Percentiles rank a stretch among this genome's conserved stretches.
phyloP scores from a whole-genome alignment of 73 alveolate genomes.

The Paraurostyla sp. region DNA sequence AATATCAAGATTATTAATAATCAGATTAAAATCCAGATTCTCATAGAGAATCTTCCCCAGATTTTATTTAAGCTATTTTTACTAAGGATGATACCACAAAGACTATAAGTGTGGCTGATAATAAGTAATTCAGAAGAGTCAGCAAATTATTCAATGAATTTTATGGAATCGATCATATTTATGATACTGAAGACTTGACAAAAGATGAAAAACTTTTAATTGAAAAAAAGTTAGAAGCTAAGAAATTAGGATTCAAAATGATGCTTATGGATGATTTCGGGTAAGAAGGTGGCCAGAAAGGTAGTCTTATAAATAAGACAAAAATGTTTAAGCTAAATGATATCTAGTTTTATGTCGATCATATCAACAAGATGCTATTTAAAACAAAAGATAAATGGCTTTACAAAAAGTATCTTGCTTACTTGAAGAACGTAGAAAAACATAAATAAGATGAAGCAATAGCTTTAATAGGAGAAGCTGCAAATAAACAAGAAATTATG shows the following conservation, averaged over 20 bases:
- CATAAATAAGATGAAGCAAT: background rate
- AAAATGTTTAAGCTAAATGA: constrained; percentile 25
- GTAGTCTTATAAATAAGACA: constrained; percentile 2
- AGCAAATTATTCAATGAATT: constrained; percentile 1
- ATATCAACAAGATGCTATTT: constrained; percentile 27
- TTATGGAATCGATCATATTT: constrained; percentile 4
- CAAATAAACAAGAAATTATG: background rate
- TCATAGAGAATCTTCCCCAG: background rate
- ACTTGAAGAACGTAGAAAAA: background rate
- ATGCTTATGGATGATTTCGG: background rate
- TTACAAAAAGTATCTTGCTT: constrained; percentile 29
- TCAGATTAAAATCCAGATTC: no score
- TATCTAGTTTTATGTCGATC: constrained; percentile 33
- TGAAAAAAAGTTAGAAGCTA: background rate
- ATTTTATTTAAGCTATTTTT: constrained; percentile 2
- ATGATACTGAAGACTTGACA: constrained; percentile 13
- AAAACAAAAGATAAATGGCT: constrained; percentile 31
- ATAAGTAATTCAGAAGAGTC: background rate
- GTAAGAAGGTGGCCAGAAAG: background rate
- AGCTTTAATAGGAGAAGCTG: background rate
- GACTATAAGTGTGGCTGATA: constrained; percentile 15
- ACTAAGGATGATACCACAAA: background rate
- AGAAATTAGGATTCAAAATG: background rate
- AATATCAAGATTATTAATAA: no score
- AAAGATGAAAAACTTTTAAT: background rate